Base-by-base conservation (phyloP, 2,329 filamentous ascomycete genomes). In the Periconia digitata region DNA sequence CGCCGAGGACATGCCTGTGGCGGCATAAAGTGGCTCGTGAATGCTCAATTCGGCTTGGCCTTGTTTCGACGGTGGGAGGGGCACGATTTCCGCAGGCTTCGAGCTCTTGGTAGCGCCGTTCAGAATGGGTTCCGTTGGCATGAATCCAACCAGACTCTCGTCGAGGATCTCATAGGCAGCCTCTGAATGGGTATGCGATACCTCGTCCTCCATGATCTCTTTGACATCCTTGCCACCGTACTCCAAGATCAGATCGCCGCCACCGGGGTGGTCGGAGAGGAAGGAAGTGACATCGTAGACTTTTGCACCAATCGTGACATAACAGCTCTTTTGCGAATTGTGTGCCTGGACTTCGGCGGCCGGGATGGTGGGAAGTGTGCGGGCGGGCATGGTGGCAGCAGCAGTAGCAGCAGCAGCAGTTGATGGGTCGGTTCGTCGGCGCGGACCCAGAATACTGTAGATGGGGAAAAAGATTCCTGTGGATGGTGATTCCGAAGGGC, bases 271-370 rank as follows among this genome's bases (percentile, higher is more conserved):
- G 58, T 91, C 86, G 44, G 91, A 84, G 52, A 96, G 73, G 66
- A 99, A 99, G 47, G 89, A 84, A 50, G 94, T 96, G 55, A 99
- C 82, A 77, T 99, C 92, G 80, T 91, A 99, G 60, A 99, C 92
- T 61, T 92, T 95, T 49, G 82, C 81, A 54, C 90, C 92, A 46
- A 96, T 79, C 3, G 89, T 94, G 60, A 99, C 92, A 78, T 92
- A 99, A 78, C 92, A 97, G 41, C 90, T 95, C 67, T 90, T 83
- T 42, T 77, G 76, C 40, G 83, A 86, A 71, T 89, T 92, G 73
- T 95, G 91, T 60, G 85, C 78, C 71, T 86, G 84, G 66, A 99
- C 85, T 70, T 99, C 89, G 58, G 86, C 83, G 60, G 80, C 80
- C 42, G 89, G 86, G 66, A 97, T 86, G 22, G 87, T 92, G 48